phyloP scores from a whole-genome alignment of 306 rosid genomes.

The Quillaja saponaria region DNA sequence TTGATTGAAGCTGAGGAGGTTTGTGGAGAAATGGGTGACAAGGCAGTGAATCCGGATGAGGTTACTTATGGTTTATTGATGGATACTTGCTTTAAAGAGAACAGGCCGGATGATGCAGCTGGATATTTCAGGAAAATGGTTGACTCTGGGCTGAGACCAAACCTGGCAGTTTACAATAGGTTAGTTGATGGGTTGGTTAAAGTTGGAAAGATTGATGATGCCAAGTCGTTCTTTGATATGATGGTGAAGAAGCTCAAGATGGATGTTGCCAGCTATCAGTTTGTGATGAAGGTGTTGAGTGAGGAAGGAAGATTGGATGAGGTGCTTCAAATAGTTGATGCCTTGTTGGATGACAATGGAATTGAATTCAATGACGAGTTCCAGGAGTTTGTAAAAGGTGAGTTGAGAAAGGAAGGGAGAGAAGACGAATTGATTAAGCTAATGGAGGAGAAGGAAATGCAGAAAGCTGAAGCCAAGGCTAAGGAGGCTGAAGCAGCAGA shows the following conservation, averaged over 20 bases:
- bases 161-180: constrained; percentile 76
- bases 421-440: constrained; percentile 77
- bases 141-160: constrained; percentile 79
- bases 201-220: constrained; percentile 71
- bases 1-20: constrained; percentile 75
- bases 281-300: constrained; percentile 78
- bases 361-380: constrained; percentile 70
- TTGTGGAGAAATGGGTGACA: constrained; percentile 74
- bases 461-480: constrained; percentile 93
- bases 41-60: constrained; percentile 84
- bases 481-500: constrained; percentile 92
- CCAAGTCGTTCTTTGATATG: constrained; percentile 71
- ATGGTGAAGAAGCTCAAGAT: constrained; percentile 96
- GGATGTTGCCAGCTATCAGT: constrained; percentile 81
- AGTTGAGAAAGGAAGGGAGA: constrained; percentile 80
- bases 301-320: constrained; percentile 70
- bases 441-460: constrained; percentile 92
- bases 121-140: constrained; percentile 79
- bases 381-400: constrained; percentile 77
- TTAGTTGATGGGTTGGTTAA: constrained; percentile 80
- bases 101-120: constrained; percentile 84
- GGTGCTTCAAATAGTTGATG: constrained; percentile 73
- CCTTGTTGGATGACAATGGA: constrained; percentile 76
- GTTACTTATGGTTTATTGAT: constrained; percentile 74
- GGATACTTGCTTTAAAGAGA: constrained; percentile 85